Evolutionary conservation across 2,329 filamentous ascomycete species (phyloP).

Genomic region (Aspergillus niger): DNA sequence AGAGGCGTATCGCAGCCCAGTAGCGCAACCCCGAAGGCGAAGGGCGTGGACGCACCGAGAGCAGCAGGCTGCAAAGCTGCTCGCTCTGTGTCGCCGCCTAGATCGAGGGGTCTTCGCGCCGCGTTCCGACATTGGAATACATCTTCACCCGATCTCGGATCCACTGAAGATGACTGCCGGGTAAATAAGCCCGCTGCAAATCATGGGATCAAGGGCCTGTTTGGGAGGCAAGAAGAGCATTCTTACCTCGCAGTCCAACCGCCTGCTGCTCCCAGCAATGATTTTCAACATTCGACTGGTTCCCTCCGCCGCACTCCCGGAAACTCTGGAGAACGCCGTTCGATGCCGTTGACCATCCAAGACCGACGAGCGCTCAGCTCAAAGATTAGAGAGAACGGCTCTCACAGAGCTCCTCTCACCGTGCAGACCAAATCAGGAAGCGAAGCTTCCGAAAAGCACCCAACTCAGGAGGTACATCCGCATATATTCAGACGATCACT

Average conservation of each 20-base stretch:
- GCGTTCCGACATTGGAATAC: conserved; percentile 40
- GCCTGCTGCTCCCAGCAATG: conserved; percentile 1
- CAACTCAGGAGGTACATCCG: conserved; percentile 16
- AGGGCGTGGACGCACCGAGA: conserved; percentile 20
- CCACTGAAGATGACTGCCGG: conserved; percentile 5
- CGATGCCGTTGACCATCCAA: conserved; percentile 35
- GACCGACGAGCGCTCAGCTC: conserved; percentile 41
- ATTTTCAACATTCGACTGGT: not conserved
- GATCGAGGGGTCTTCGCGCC: conserved; percentile 39
- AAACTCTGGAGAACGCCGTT: conserved; percentile 11
- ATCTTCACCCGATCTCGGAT: conserved; percentile 25
- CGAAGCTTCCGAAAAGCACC: conserved; percentile 11
- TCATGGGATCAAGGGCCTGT: not conserved
- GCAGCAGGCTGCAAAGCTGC: conserved; percentile 30
- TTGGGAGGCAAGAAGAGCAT: conserved; percentile 8
- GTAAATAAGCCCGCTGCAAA: not conserved
- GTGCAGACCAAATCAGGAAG: conserved; percentile 27
- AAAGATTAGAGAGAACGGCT: conserved; percentile 27
- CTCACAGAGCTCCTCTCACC: conserved; percentile 31
- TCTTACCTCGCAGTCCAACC: conserved; percentile 11
- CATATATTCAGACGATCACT: conserved; percentile 10
- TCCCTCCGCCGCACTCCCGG: conserved; percentile 20
- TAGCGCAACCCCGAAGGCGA: conserved; percentile 25
- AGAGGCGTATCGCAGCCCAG: conserved; percentile 40
- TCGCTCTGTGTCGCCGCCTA: conserved; percentile 41